Percentiles rank a stretch among this genome's conserved stretches.
phyloP scores from a whole-genome alignment of 257 asterid species.

The Capsicum pubescens region DNA sequence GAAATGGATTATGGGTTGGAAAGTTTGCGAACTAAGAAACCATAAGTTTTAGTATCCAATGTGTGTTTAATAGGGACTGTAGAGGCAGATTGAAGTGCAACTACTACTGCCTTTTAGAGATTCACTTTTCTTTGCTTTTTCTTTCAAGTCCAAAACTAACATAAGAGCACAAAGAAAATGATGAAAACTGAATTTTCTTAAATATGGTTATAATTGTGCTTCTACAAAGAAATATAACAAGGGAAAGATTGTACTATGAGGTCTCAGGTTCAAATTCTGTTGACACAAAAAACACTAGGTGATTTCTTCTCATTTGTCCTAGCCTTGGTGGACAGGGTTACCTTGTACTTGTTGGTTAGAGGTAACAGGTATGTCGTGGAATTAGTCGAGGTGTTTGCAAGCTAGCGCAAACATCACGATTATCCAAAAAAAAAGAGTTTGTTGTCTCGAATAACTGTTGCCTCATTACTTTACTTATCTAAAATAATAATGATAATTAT shows the following conservation, averaged over 20 bases:
- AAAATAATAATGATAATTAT: not conserved
- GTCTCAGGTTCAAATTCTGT: not conserved
- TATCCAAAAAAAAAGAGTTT: not conserved
- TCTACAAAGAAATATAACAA: not conserved
- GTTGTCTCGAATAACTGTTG: constrained; percentile 11
- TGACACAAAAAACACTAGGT: not conserved
- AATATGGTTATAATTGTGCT: not conserved
- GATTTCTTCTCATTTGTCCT: not conserved
- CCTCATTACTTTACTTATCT: not conserved
- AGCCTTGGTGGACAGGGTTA: not conserved
- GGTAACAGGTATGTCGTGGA: not conserved
- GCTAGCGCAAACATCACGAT: not conserved
- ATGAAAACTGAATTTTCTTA: constrained; percentile 5
- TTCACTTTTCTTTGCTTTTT: constrained; percentile 11
- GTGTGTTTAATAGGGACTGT: not conserved
- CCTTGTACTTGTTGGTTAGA: not conserved
- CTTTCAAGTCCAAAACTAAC: constrained; percentile 20
- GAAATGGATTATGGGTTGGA: not conserved
- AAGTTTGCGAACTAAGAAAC: not conserved
- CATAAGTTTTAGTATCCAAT: not conserved
- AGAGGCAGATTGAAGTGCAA: constrained; percentile 13
- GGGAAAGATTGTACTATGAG: not conserved
- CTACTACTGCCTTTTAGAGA: constrained; percentile 2
- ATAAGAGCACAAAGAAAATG: not conserved
- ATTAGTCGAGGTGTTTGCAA: not conserved